phyloP scores from a whole-genome alignment of 768 basidiomycete species.

The Termitomyces sp. region DNA sequence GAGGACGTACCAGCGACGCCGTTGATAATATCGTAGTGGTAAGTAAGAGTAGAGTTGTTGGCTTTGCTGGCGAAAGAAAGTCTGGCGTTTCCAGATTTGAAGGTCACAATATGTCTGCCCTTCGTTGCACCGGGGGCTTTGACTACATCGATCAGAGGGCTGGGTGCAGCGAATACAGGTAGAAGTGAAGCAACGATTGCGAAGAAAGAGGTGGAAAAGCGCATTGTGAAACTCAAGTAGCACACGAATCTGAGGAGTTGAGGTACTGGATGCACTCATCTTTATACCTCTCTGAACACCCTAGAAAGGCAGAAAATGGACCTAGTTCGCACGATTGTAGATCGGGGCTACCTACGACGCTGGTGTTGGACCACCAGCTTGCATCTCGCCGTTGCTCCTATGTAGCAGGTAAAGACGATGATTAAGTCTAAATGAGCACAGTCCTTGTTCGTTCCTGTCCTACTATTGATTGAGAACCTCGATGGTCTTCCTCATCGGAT shows the following conservation, averaged over 20 bases:
- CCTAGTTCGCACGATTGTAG: background rate
- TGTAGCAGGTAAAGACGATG: background rate
- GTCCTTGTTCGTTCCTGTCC: background rate
- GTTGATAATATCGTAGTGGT: background rate
- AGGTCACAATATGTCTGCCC: background rate
- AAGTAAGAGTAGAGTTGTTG: background rate
- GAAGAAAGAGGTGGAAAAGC: background rate
- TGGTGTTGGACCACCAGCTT: background rate
- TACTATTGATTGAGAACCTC: background rate
- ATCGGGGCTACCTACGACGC: background rate
- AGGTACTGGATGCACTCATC: background rate
- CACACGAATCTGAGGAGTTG: background rate
- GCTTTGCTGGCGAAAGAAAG: background rate
- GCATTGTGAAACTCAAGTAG: background rate
- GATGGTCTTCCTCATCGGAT: background rate
- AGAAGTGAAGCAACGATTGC: background rate
- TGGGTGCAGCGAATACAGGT: background rate
- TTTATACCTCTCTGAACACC: background rate
- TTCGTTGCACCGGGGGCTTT: background rate
- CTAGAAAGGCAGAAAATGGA: background rate
- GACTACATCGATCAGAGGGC: background rate
- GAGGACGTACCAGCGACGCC: background rate
- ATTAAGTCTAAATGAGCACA: background rate
- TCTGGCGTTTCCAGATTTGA: background rate
- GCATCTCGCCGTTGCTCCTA: background rate